Conservation (phyloP, 495 filamentous ascomycete genomes). For the Aspergillus mulundensis region DNA sequence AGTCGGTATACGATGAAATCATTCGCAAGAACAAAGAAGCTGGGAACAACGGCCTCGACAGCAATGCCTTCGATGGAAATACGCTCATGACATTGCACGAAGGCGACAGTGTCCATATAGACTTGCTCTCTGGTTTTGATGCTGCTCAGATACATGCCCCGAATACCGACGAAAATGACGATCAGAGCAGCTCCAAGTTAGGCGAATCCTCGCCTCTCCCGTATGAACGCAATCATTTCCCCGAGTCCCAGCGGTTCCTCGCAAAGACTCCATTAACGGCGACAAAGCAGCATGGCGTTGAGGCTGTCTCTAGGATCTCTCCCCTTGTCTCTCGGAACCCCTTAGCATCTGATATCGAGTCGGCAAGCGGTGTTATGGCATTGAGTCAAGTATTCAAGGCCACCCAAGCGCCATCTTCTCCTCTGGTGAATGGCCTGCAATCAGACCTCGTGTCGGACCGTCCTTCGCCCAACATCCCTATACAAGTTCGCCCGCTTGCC, state of each 20-base stretch:
- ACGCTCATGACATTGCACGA: constrained; percentile 40
- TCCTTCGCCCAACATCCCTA: constrained; percentile 49
- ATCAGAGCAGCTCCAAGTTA: constrained; percentile 33
- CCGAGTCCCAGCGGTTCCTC: constrained; percentile 48
- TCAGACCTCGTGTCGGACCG: constrained; percentile 45
- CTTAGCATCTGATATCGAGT: constrained; percentile 37
- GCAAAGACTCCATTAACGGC: constrained; percentile 41
- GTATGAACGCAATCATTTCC: constrained; percentile 41
- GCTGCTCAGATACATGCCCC: constrained; percentile 19
- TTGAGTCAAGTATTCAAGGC: constrained; percentile 50
- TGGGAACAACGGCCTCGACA: constrained; percentile 20
- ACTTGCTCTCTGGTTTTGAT: constrained; percentile 44
- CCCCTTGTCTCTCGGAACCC: constrained; percentile 45
- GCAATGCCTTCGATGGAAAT: constrained; percentile 26
- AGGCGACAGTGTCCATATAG: constrained; percentile 47
- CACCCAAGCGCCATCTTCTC: constrained; percentile 52
- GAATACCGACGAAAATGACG: constrained; percentile 34
- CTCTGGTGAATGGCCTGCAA: constrained; percentile 35
- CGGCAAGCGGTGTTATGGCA: constrained; percentile 41
- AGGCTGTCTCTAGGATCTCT: constrained; percentile 28
- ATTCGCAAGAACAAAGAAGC: constrained; percentile 35
- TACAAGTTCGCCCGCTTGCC: constrained; percentile 37
- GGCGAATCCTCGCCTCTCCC: constrained; percentile 38
- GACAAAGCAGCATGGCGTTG: constrained; percentile 29
- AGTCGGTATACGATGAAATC: constrained; percentile 48